phyloP scores from a whole-genome alignment of 139 green algal genomes.

The Yamagishiella unicocca region DNA sequence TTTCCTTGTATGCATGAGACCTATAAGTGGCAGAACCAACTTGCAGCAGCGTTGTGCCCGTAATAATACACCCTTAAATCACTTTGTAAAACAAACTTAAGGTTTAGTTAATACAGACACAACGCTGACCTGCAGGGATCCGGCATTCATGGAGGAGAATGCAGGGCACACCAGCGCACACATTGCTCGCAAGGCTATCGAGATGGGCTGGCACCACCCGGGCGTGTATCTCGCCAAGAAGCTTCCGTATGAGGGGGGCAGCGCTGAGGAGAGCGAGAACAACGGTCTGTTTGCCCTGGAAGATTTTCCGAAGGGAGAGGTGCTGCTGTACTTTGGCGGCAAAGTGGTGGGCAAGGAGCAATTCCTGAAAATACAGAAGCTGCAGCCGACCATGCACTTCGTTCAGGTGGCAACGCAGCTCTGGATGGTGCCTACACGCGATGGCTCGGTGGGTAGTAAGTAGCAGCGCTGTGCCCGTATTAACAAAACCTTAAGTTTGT shows the following conservation, averaged over 20 bases:
- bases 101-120: no score
- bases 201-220: conserved; percentile 16
- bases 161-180: not conserved
- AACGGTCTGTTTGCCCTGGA: not conserved
- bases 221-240: not conserved
- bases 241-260: not conserved
- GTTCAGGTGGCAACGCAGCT: not conserved
- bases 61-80: no score
- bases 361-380: not conserved
- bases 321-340: conserved; percentile 15
- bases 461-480: no score
- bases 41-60: no score
- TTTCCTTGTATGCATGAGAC: no score
- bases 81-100: no score
- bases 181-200: not conserved
- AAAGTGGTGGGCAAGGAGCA: not conserved
- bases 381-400: not conserved
- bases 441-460: no score
- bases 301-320: not conserved
- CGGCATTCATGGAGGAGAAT: not conserved
- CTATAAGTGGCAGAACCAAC: no score
- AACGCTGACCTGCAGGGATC: not conserved
- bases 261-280: not conserved
- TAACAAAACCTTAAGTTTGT: no score
- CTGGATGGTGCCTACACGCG: not conserved